These are phyloP conservation scores for Pleomassaria siparia DNA, from an alignment of 2,329 filamentous ascomycete species.

Conservation along the genomic window DNA sequence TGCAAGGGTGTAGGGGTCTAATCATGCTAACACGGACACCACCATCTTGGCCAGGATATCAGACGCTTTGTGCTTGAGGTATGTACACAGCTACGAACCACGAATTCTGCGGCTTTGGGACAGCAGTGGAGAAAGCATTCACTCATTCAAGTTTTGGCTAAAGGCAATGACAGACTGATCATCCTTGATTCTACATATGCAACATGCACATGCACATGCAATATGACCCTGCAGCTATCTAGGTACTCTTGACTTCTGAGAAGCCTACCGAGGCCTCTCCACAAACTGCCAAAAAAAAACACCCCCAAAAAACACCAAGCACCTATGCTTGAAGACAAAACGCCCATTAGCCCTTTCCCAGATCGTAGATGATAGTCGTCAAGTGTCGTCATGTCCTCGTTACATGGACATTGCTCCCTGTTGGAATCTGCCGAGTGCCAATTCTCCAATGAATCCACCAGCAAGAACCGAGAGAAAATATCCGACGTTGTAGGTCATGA, in stretches of 20 bases:
- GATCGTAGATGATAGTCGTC: slow-evolving; percentile 3
- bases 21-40: slow-evolving; percentile 11
- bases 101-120: neutral
- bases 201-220: no score
- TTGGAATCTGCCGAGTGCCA: slow-evolving; percentile 72
- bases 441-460: slow-evolving; percentile 81
- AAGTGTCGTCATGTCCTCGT: neutral
- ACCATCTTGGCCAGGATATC: neutral
- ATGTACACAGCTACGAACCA: neutral
- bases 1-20: no score
- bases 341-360: slow-evolving; percentile 9
- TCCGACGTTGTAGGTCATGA: slow-evolving; percentile 87
- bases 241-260: no score
- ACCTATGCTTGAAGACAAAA: slow-evolving; percentile 5
- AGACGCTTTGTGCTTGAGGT: neutral
- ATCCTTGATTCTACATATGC: slow-evolving; percentile 5
- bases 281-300: slow-evolving; percentile 5
- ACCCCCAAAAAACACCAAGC: slow-evolving; percentile 13
- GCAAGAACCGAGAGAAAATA: slow-evolving; percentile 81
- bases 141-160: slow-evolving; percentile 23
- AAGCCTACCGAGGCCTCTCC: slow-evolving; percentile 6
- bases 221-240: slow-evolving; percentile 19
- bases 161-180: slow-evolving; percentile 18
- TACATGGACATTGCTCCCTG: slow-evolving; percentile 35
- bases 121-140: neutral